Conservation (phyloP, 257 asterid species). For the Penstemon newberryi region DNA sequence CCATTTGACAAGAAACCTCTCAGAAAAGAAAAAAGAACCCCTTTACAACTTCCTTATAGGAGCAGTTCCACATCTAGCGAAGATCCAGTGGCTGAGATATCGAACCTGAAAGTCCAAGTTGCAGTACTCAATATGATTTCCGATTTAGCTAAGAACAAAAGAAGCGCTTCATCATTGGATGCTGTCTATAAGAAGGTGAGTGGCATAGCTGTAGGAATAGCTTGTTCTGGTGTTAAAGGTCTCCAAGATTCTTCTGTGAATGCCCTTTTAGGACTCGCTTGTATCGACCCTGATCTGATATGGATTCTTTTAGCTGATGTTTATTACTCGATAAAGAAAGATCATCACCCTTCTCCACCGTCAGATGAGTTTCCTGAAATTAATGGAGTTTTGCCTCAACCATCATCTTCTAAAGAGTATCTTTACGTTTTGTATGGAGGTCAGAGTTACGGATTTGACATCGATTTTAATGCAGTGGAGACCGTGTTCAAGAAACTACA, state of each 20-base stretch:
- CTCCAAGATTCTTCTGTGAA: slow-evolving; percentile 66
- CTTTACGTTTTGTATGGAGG: slow-evolving; percentile 81
- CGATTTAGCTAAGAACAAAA: slow-evolving; percentile 51
- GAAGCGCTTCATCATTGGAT: slow-evolving; percentile 66
- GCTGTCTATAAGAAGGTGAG: slow-evolving; percentile 72
- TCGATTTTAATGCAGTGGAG: slow-evolving; percentile 68
- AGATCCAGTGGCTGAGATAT: slow-evolving; percentile 58
- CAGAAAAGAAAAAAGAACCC: slow-evolving; percentile 45
- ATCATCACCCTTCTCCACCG: slow-evolving; percentile 48
- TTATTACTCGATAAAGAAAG: slow-evolving; percentile 62
- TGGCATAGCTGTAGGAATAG: slow-evolving; percentile 76
- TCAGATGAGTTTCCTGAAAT: slow-evolving; percentile 55
- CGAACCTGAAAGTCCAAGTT: slow-evolving; percentile 74
- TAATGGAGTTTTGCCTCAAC: slow-evolving; percentile 57
- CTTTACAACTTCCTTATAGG: slow-evolving; percentile 77
- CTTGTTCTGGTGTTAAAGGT: slow-evolving; percentile 77
- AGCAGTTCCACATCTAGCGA: slow-evolving; percentile 44
- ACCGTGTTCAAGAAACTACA: slow-evolving; percentile 47
- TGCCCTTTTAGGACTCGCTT: slow-evolving; percentile 73
- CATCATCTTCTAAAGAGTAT: slow-evolving; percentile 55
- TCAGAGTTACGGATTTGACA: slow-evolving; percentile 78
- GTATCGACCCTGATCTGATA: slow-evolving; percentile 77
- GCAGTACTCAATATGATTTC: slow-evolving; percentile 74
- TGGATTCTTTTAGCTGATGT: slow-evolving; percentile 95
- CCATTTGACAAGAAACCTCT: slow-evolving; percentile 70